These are phyloP conservation scores for Takashimella koratensis DNA, from an alignment of 1,284 basidiomycete genomes.

Conservation along the genomic window DNA sequence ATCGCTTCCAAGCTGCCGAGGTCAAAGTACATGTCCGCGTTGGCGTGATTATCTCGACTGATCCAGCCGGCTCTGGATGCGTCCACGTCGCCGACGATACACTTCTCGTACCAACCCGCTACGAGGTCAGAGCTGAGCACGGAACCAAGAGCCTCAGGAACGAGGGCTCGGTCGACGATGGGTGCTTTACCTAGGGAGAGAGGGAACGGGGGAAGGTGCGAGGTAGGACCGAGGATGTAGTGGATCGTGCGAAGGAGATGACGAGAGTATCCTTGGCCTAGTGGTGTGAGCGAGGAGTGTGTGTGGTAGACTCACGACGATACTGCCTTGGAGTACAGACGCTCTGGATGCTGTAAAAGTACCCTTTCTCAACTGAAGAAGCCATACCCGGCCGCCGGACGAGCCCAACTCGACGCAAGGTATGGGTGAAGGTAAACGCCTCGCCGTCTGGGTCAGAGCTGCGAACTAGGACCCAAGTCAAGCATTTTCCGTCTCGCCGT, in stretches of 20 bases:
- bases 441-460: neutral
- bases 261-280: neutral
- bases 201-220: neutral
- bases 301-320: neutral
- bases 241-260: neutral
- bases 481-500: neutral
- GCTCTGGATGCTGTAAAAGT: neutral
- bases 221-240: neutral
- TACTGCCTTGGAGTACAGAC: neutral
- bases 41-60: neutral
- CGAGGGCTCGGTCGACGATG: neutral
- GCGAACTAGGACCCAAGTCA: neutral
- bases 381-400: neutral
- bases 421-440: neutral
- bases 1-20: neutral
- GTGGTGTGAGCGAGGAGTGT: neutral
- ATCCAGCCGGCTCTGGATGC: neutral
- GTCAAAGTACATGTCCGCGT: neutral
- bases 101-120: neutral
- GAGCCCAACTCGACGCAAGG: neutral
- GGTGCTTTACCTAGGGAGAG: neutral
- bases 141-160: neutral
- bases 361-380: neutral
- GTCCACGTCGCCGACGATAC: neutral
- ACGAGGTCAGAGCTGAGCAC: neutral